phyloP scores from a whole-genome alignment of 2,329 filamentous ascomycete species.

The Dactylellina leptospora region DNA sequence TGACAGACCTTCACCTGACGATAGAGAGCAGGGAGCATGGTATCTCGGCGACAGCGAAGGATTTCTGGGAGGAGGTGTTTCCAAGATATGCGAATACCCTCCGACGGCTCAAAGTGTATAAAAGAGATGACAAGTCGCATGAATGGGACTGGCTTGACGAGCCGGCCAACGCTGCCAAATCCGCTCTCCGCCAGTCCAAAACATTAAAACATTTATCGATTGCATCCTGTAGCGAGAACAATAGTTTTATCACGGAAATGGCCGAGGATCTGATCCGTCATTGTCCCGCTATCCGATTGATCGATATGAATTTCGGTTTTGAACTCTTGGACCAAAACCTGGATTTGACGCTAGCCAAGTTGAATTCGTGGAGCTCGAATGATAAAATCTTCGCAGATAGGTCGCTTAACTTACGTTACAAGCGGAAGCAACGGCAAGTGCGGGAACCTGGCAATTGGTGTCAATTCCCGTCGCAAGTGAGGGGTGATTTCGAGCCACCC shows the following conservation, averaged over 20 bases:
- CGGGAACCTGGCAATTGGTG: background rate
- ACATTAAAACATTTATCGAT: background rate
- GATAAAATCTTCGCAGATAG: background rate
- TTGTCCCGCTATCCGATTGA: background rate
- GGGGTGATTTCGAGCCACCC: background rate
- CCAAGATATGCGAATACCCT: background rate
- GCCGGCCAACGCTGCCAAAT: background rate
- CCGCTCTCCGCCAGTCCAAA: background rate
- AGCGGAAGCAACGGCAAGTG: background rate
- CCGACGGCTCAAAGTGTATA: background rate
- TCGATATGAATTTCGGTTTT: background rate
- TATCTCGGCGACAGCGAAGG: background rate
- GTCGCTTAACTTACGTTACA: background rate
- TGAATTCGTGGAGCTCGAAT: background rate
- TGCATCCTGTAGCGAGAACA: background rate
- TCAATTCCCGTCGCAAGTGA: background rate
- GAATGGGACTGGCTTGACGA: constrained; percentile 6
- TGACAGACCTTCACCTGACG: background rate
- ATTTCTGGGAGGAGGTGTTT: background rate
- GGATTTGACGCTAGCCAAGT: background rate
- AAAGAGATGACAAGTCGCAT: background rate
- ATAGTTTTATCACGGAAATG: background rate
- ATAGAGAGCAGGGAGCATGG: background rate
- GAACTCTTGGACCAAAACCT: background rate
- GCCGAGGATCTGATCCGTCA: background rate